Conservation (phyloP, 805 yeast genomes). For the Kuraishia hungarica region DNA sequence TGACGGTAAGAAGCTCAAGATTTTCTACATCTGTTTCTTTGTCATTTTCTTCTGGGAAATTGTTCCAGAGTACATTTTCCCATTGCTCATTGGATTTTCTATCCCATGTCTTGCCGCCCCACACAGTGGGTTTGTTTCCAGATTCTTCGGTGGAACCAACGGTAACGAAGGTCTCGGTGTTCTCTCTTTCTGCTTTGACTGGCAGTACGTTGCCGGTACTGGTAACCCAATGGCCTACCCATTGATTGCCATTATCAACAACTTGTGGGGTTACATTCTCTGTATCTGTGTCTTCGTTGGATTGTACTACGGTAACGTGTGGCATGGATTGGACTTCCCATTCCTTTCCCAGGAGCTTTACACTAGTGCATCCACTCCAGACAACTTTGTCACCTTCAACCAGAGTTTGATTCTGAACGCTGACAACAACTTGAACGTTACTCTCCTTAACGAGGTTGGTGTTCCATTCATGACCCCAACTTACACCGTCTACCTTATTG, state of each 20-base stretch:
- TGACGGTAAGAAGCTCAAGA: slow-evolving; percentile 47
- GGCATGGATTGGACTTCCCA: slow-evolving; percentile 32
- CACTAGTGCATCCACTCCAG: slow-evolving; percentile 16
- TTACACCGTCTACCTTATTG: slow-evolving; percentile 20
- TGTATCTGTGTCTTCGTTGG: slow-evolving; percentile 28
- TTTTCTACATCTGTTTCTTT: slow-evolving; percentile 33
- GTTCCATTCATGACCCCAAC: slow-evolving; percentile 23
- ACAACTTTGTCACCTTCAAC: slow-evolving; percentile 18
- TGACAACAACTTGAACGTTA: slow-evolving; percentile 13
- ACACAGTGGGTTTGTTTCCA: slow-evolving; percentile 51
- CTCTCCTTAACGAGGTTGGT: slow-evolving; percentile 17
- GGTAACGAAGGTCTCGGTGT: slow-evolving; percentile 51
- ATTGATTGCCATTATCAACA: slow-evolving; percentile 38
- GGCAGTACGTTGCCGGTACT: slow-evolving; percentile 47
- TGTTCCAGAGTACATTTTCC: slow-evolving; percentile 54
- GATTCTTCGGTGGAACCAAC: slow-evolving; percentile 50
- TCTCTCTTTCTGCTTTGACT: slow-evolving; percentile 61
- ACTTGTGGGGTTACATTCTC: slow-evolving; percentile 27
- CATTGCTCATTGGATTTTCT: slow-evolving; percentile 50
- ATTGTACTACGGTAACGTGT: slow-evolving; percentile 39
- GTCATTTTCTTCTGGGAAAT: slow-evolving; percentile 43
- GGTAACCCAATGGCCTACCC: slow-evolving; percentile 56
- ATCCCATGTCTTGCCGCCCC: slow-evolving; percentile 64
- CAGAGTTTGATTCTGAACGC: slow-evolving; percentile 19
- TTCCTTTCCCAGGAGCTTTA: slow-evolving; percentile 23